A percentile compares a stretch with the other conserved stretches of the same genome.
phyloP scores from a whole-genome alignment of 1,284 basidiomycete species.

The Tilletia setariae region DNA sequence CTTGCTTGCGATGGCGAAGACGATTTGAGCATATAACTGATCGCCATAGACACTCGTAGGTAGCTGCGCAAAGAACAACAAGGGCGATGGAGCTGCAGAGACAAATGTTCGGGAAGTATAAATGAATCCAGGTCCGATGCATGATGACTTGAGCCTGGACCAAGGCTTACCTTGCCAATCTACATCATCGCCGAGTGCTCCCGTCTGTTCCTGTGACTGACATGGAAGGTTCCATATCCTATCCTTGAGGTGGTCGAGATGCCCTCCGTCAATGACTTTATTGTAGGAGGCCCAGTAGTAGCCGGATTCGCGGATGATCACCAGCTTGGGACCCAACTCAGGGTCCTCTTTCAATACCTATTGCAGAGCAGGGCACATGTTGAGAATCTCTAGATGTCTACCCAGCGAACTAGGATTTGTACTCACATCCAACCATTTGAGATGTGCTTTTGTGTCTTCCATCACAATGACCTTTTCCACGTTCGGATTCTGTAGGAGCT shows the following conservation, averaged over 20 bases:
- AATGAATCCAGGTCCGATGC: background rate
- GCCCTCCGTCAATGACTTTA: conserved; percentile 28
- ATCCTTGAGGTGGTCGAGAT: conserved; percentile 36
- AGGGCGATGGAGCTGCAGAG: conserved; percentile 21
- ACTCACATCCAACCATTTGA: conserved; percentile 1
- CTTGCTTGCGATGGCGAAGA: conserved; percentile 38
- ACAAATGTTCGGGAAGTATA: background rate
- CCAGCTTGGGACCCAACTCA: conserved; percentile 24
- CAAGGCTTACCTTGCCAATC: no score
- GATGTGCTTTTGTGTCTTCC: conserved; percentile 23
- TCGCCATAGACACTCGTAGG: conserved; percentile 52
- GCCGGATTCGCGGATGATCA: conserved; percentile 28
- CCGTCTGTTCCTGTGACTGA: conserved; percentile 2
- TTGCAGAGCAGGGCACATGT: background rate
- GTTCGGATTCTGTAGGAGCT: conserved; percentile 34
- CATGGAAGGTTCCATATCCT: conserved; percentile 17
- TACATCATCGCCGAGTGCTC: conserved; percentile 17
- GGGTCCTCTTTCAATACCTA: conserved; percentile 25
- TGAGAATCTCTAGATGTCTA: background rate
- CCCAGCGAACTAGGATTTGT: background rate
- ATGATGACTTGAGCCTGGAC: no score
- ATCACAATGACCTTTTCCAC: conserved; percentile 51
- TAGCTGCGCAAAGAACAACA: conserved; percentile 47
- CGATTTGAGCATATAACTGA: conserved; percentile 49
- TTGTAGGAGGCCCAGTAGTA: conserved; percentile 42